Evolutionary conservation across 2,329 filamentous ascomycete species (phyloP), one percentile per base, ranked within the genome.

Genomic region (Trichoderma atrobrunneum): DNA sequence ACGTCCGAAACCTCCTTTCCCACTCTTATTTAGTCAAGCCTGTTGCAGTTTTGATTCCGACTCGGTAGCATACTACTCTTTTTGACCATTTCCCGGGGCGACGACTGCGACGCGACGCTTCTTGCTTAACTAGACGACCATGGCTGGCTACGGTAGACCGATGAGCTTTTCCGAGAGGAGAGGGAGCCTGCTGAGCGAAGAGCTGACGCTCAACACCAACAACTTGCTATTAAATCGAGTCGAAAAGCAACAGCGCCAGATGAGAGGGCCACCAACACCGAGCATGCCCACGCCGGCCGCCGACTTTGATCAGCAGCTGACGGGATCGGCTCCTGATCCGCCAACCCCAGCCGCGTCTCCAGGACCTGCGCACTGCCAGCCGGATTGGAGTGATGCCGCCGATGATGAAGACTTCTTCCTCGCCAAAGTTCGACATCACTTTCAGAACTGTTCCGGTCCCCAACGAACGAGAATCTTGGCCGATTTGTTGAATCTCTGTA

Each of bases 401-500:
- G 92, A 94, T 73, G 90, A 93, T 78, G 93, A 98, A 80, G 93
- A 97, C 79, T 89, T 92, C 75, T 93, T 95, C 77, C 87, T 97
- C 70, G 87, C 93, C 75, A 91, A 94, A 78, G 90, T 96, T 72
- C 89, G 93, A 73, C 88, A 91, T 73, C 90, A 94, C 78, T 98
- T 98, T 79, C 90, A 91, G 77, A 89, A 91, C 70, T 91, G 94
- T 81, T 92, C 90, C 72, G 89, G 91, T 28, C 88, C 90, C 1
- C 92, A 95, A 81, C 90, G 93, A 72, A 93, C 94, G 77, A 89
- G 93, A 51, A 89, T 97, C 77, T 85, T 99, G 72, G 93, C 93
- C 65, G 95, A 97, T 79, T 85, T 99, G 72, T 85, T 99, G 75
- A 97, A 97, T 78, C 88, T 97, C 76, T 99, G 96, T 84, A 97